Evolutionary conservation across 139 green algal genomes (phyloP).

Genomic region (Chlamydomonas applanata): DNA sequence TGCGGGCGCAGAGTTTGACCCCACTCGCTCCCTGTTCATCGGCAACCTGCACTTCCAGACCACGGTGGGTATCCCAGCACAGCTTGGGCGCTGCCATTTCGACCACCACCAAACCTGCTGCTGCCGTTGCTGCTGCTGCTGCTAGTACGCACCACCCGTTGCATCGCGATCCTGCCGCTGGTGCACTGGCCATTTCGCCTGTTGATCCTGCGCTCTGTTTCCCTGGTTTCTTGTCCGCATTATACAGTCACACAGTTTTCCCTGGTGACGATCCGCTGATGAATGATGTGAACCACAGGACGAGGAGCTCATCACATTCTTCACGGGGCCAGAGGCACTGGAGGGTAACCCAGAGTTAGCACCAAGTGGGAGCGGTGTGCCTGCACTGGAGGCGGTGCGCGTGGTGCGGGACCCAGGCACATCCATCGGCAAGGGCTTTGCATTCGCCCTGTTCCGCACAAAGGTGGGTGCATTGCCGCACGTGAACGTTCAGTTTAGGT

Average conservation of each 20-base stretch:
- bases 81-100: too few species aligned
- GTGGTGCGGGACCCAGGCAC: slow-evolving; percentile 76
- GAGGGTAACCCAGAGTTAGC: slow-evolving; percentile 23
- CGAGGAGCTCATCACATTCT: slow-evolving; percentile 60
- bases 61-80: slow-evolving; percentile 54
- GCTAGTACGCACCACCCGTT: too few species aligned
- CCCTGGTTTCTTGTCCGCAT: too few species aligned
- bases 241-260: too few species aligned
- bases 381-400: slow-evolving; percentile 73
- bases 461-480: slow-evolving; percentile 20
- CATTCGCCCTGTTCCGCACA: slow-evolving; percentile 71
- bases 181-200: too few species aligned
- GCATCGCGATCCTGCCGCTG: too few species aligned
- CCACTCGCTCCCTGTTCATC: slow-evolving; percentile 74
- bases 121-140: too few species aligned
- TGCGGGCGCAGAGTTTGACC: slow-evolving; percentile 60
- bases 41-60: slow-evolving; percentile 83
- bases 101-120: too few species aligned
- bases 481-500: too few species aligned
- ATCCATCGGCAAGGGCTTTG: slow-evolving; percentile 75
- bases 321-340: slow-evolving; percentile 24
- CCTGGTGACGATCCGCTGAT: too few species aligned
- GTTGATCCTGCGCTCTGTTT: too few species aligned
- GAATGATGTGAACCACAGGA: slow-evolving; percentile 25
- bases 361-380: slow-evolving; percentile 8